A percentile compares a stretch with the other conserved stretches of the same genome.
phyloP scores from a whole-genome alignment of 352 stramenopile species.

The Phytophthora multivora region DNA sequence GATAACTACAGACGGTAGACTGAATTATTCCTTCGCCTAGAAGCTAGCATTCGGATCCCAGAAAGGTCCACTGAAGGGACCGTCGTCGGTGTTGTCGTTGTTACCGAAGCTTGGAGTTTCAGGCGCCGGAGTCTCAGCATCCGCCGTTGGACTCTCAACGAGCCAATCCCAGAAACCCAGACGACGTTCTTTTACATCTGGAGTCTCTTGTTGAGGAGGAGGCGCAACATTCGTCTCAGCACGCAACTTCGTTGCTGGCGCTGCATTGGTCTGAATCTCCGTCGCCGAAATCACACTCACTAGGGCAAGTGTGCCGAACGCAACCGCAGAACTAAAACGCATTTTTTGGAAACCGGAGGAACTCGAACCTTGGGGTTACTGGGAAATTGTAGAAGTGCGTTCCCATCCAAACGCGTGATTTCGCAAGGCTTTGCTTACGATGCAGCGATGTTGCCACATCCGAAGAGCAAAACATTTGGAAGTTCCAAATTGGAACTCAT shows the following conservation, averaged over 20 bases:
- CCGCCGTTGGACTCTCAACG: background rate
- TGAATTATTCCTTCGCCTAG: background rate
- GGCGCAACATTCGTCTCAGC: constrained; percentile 4
- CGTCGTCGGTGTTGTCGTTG: constrained; percentile 1
- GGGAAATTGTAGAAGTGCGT: background rate
- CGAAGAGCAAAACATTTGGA: no score
- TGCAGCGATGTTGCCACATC: no score
- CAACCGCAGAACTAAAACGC: background rate
- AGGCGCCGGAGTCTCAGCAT: background rate
- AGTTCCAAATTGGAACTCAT: no score
- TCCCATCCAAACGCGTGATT: no score
- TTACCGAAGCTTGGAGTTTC: background rate
- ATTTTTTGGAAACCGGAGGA: constrained; percentile 2
- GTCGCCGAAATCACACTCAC: constrained; percentile 1
- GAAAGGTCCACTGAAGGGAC: constrained; percentile 11
- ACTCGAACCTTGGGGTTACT: background rate
- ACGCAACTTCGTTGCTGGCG: constrained; percentile 8
- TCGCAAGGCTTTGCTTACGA: no score
- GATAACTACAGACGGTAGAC: no score
- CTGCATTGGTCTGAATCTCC: background rate
- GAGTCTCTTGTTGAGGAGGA: background rate
- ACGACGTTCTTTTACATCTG: constrained; percentile 2
- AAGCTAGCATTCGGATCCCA: constrained; percentile 11
- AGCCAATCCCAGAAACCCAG: constrained; percentile 9
- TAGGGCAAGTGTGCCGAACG: background rate